These are phyloP conservation scores for Monilinia laxa DNA, from an alignment of 2,329 filamentous ascomycete species.

Conservation along the genomic window DNA sequence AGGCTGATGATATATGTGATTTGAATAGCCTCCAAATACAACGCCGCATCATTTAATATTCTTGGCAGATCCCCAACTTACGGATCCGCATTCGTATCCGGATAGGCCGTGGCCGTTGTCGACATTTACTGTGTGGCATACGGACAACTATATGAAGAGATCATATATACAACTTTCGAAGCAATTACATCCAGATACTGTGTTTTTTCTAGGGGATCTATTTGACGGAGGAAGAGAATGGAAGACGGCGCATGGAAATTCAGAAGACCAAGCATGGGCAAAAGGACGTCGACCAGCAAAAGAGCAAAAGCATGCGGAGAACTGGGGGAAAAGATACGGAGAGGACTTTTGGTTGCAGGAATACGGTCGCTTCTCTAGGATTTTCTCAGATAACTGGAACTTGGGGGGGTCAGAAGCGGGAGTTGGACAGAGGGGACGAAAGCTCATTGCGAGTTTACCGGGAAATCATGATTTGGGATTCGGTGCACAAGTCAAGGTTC, in stretches of 20 bases:
- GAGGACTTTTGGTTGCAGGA: conserved; percentile 83
- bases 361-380: conserved; percentile 78
- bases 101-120: conserved; percentile 70
- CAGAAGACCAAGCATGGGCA: conserved; percentile 60
- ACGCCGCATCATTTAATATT: conserved; percentile 74
- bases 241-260: conserved; percentile 66
- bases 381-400: conserved; percentile 75
- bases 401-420: conserved; percentile 54
- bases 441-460: conserved; percentile 80
- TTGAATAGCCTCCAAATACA: conserved; percentile 66
- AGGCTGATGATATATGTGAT: conserved; percentile 28
- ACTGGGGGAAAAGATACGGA: conserved; percentile 73
- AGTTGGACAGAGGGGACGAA: conserved; percentile 64
- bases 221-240: conserved; percentile 97
- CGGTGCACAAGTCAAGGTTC: conserved; percentile 75
- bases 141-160: conserved; percentile 85
- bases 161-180: conserved; percentile 77
- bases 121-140: conserved; percentile 66
- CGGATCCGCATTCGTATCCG: conserved; percentile 74
- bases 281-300: conserved; percentile 50
- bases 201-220: conserved; percentile 89
- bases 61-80: conserved; percentile 70
- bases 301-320: conserved; percentile 57
- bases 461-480: conserved; percentile 97
- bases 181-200: conserved; percentile 75